Base-by-base conservation (phyloP, 306 rosid genomes). In the Cajanus cajan region DNA sequence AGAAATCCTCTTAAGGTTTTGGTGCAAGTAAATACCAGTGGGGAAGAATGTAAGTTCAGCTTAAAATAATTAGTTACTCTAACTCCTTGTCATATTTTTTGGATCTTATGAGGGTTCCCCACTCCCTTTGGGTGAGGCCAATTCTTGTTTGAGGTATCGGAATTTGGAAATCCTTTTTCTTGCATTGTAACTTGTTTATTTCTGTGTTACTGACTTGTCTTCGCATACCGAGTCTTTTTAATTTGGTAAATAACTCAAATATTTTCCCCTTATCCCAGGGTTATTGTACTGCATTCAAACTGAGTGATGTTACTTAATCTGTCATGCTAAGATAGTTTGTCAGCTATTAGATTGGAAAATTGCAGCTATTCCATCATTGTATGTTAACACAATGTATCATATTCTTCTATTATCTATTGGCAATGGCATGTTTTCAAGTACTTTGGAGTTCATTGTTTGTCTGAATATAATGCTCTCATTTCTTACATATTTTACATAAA, bases 21-120 rank as follows among this genome's bases (percentile, higher is more conserved):
- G 82, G 90, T 94, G 71, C 98, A 94, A 89, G 96, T 94, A 68
- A 94, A 94, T 84, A 94, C 97, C 72, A 94, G 98, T 82, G 98
- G 98, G 82, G 97, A 94, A 90, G 87, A 55, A 76, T 91, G 98
- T 94, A 82, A 85, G 98, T 84, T 39, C 68, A 65, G 25, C 78
- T 8, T 6, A 71, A 80, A 73, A 70, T 71, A 80, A 18, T 15
- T 41, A 8, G 28, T 83, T 79, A 45, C 67, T 64, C 25, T 4
- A 65, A 59, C 28, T 71, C 11, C 41, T 82, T 69, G 24, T 59
- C 69, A 0, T 50, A 16, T 2, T 22, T 37, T 50, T 62, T 72
- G 33, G 73, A 9, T 80, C 22, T 75, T 33, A 15, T 36, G 66
- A 79, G 55, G 72, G 24, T 79, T 71, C 12, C 45, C 24, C 3